Evolutionary conservation across 257 asterid species (phyloP).

Genomic region (Nicotiana knightiana): DNA sequence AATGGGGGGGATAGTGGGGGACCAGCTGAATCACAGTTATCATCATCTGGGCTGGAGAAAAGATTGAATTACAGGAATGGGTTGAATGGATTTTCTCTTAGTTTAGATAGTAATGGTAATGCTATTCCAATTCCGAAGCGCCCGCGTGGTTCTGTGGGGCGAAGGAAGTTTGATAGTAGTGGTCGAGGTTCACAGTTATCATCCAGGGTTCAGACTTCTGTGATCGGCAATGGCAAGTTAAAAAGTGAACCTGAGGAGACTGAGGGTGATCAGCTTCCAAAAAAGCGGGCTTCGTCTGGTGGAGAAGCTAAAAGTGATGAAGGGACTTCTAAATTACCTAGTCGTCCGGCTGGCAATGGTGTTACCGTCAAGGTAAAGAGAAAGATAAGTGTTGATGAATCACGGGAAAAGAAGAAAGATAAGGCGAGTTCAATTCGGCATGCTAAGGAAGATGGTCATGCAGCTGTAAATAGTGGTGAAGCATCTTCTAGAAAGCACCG

Average conservation of each 20-base stretch:
- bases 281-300: constrained; percentile 13
- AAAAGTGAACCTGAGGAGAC: constrained; percentile 31
- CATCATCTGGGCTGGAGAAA: constrained; percentile 23
- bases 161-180: constrained; percentile 40
- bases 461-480: constrained; percentile 32
- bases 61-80: constrained; percentile 31
- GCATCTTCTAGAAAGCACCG: constrained; percentile 32
- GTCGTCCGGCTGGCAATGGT: constrained; percentile 26
- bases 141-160: constrained; percentile 72
- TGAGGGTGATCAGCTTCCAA: constrained; percentile 17
- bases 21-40: constrained; percentile 8
- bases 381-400: constrained; percentile 33
- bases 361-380: constrained; percentile 32
- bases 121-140: constrained; percentile 69
- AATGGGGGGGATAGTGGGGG: constrained; percentile 32
- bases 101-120: constrained; percentile 50
- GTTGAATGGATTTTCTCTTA: constrained; percentile 47
- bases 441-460: constrained; percentile 27
- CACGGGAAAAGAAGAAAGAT: constrained; percentile 27
- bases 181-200: constrained; percentile 28
- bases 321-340: constrained; percentile 17
- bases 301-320: constrained; percentile 31
- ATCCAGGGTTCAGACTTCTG: constrained; percentile 32
- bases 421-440: constrained; percentile 27
- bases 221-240: constrained; percentile 21